Evolutionary conservation across 2,329 filamentous ascomycete genomes (phyloP), one percentile per base, ranked within the genome.

Genomic region (Calonectria multiphialidica): DNA sequence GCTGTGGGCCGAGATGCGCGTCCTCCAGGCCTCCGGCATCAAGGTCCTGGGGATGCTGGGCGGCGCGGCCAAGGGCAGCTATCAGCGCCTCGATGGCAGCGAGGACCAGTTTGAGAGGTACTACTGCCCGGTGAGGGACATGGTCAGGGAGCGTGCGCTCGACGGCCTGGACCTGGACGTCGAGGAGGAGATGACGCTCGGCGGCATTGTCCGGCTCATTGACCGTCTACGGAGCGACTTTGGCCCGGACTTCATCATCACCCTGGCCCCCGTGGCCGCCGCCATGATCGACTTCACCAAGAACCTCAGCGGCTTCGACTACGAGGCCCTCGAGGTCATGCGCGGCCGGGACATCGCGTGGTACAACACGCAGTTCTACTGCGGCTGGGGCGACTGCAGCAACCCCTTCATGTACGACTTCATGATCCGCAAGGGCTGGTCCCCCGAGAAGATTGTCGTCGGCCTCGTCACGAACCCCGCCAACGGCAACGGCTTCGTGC

Each of bases 361-460:
- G 91, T 98, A 98, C 83, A 98, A 98, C 81, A 89, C 93, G 7
- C 96, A 98, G 81, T 98, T 98, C 83, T 98, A 98, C 87, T 97
- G 94, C 80, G 95, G 95, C 2, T 98, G 95, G 92, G 95, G 95
- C 10, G 87, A 88, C 75, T 84, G 88, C 72, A 82, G 78, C 55
- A 86, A 79, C 33, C 83, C 88, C 0, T 67, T 81, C 47, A 85
- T 87, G 81, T 92, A 89, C 79, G 86, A 90, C 68, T 76, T 82
- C 62, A 87, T 91, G 64, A 76, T 91, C 10, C 85, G 86, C 16
- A 86, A 88, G 53, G 95, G 95, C 10, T 98, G 94, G 92, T 86
- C 90, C 2, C 88, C 94, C 0, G 85, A 90, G 23, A 94, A 93
- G 80, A 87, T 98, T 3, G 94, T 98, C 12, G 86, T 96, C 68